Conservation (phyloP, 108 stramenopile species). For the Nannochloropsis oceanica region DNA sequence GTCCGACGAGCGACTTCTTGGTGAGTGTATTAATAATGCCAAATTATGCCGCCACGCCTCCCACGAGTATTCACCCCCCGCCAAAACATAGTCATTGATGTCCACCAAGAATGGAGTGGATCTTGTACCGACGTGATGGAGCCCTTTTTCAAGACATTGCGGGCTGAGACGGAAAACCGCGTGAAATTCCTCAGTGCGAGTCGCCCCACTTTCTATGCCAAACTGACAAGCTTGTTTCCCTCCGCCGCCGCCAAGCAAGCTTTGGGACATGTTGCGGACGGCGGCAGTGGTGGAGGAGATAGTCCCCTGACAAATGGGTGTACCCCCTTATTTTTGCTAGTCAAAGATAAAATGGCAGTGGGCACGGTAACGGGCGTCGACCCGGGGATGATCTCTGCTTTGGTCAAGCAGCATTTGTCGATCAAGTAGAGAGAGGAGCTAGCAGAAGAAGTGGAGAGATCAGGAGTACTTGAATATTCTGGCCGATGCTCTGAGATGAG, state of each 20-base stretch:
- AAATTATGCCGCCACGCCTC: background rate
- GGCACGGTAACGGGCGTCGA: background rate
- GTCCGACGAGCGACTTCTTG: background rate
- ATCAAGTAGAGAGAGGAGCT: background rate
- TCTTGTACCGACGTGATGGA: background rate
- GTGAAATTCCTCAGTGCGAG: background rate
- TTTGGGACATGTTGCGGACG: background rate
- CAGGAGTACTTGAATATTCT: too few relatives aligned
- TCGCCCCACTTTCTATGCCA: background rate
- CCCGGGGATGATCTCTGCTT: background rate
- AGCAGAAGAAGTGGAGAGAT: too few relatives aligned
- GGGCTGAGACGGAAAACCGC: background rate
- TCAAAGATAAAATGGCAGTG: background rate
- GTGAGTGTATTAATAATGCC: background rate
- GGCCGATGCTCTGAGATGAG: background rate
- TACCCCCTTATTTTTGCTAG: background rate
- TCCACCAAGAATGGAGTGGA: background rate
- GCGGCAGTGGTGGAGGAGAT: background rate
- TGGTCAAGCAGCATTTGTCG: background rate
- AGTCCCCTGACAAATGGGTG: background rate
- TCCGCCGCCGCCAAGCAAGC: background rate
- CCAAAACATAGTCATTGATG: background rate
- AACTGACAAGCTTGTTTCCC: background rate
- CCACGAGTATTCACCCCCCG: background rate
- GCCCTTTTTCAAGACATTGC: background rate